phyloP scores from a whole-genome alignment of 768 basidiomycete species.

The Tulasnella sp. region DNA sequence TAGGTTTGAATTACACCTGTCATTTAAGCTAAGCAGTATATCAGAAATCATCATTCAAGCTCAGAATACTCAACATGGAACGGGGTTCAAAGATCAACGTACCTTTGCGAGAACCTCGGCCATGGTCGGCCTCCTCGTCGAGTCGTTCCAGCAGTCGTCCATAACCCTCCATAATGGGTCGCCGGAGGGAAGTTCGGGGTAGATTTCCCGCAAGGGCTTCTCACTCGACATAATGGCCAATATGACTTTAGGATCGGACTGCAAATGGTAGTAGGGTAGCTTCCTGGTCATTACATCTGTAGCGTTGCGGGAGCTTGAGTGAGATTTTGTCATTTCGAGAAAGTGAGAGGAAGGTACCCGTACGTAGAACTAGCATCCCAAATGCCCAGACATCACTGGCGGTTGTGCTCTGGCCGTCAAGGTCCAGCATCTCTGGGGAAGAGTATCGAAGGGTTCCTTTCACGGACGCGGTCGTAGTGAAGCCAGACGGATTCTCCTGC shows the following conservation, averaged over 20 bases:
- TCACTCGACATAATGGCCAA: not conserved
- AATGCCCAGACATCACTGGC: conserved; percentile 1
- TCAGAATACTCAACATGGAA: no score
- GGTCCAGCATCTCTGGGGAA: not conserved
- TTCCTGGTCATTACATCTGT: conserved; percentile 3
- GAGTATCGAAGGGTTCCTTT: not conserved
- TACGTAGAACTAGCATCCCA: not conserved
- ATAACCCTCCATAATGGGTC: not conserved
- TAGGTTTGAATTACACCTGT: no score
- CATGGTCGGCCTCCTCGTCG: not conserved
- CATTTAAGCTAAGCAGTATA: no score
- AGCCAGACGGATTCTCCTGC: not conserved
- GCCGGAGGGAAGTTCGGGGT: not conserved
- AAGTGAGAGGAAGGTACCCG: no score
- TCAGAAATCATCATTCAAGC: no score
- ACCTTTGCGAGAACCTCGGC: not conserved
- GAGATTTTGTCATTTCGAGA: no score
- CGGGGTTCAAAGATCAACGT: no score
- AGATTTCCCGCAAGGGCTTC: not conserved
- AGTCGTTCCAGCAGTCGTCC: not conserved
- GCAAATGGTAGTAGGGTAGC: not conserved
- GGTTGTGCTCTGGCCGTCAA: not conserved
- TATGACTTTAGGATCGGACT: not conserved
- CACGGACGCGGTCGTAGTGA: not conserved
- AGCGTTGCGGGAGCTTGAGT: no score